A percentile compares a stretch with the other conserved stretches of the same genome.
These are phyloP conservation scores for Macrocybe gigantea DNA, from an alignment of 768 basidiomycete species.

Conservation along the genomic window DNA sequence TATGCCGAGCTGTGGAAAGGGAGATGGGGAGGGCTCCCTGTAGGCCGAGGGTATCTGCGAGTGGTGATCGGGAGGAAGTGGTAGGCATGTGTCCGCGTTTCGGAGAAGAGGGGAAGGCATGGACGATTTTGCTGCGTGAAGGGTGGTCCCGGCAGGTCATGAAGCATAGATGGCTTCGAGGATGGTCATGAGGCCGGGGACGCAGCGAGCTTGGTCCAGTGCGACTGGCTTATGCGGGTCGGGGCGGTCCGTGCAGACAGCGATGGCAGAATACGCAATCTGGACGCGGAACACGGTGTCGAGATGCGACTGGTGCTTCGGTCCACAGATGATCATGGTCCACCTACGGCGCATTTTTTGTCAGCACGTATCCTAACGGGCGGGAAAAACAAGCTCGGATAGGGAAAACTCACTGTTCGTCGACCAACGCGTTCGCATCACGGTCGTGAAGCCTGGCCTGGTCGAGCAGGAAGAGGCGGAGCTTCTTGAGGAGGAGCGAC, in stretches of 20 bases:
- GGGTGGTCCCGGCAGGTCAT: no score
- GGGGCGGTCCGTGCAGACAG: slow-evolving; percentile 41
- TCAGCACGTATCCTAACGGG: neutral
- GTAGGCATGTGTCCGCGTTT: no score
- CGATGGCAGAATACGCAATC: slow-evolving; percentile 60
- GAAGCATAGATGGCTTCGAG: slow-evolving; percentile 16
- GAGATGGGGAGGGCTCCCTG: no score
- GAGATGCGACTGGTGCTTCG: slow-evolving; percentile 28
- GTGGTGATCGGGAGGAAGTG: no score
- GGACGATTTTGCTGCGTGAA: no score
- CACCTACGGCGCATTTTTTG: slow-evolving; percentile 38
- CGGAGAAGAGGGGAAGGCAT: no score
- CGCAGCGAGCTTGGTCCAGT: slow-evolving; percentile 50
- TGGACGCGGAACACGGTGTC: slow-evolving; percentile 16
- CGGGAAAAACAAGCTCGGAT: neutral
- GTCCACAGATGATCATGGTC: slow-evolving; percentile 53
- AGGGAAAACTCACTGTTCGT: slow-evolving; percentile 55
- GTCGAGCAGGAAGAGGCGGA: slow-evolving; percentile 39
- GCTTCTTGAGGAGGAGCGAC: slow-evolving; percentile 47
- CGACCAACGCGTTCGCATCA: slow-evolving; percentile 57
- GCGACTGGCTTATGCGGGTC: slow-evolving; percentile 63
- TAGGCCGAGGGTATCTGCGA: no score
- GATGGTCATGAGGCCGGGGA: slow-evolving; percentile 77
- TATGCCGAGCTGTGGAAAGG: no score
- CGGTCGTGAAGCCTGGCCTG: slow-evolving; percentile 36